phyloP scores from a whole-genome alignment of 106 monocot genomes.

The Platanthera guangdongensis region DNA sequence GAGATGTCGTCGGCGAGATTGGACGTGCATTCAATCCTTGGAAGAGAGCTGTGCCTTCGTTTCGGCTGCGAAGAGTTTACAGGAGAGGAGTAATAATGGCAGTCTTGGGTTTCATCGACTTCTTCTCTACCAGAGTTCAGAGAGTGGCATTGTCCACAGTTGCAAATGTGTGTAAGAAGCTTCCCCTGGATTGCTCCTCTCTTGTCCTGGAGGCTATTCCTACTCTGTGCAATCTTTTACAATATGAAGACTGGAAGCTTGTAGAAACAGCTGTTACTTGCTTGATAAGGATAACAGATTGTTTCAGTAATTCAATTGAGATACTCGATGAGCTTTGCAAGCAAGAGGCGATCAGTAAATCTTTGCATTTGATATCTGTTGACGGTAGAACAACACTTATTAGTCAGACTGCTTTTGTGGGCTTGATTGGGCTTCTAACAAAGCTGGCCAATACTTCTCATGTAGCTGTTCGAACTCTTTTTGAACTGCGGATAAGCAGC shows the following conservation, averaged over 20 bases:
- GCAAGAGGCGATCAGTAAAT: slow-evolving; percentile 27
- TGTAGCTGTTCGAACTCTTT: slow-evolving; percentile 55
- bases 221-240: slow-evolving; percentile 60
- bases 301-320: slow-evolving; percentile 37
- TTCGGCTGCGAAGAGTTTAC: neutral
- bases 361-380: slow-evolving; percentile 31
- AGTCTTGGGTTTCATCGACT: slow-evolving; percentile 57
- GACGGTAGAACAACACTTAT: slow-evolving; percentile 31
- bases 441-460: slow-evolving; percentile 60
- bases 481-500: slow-evolving; percentile 60
- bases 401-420: slow-evolving; percentile 29
- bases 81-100: slow-evolving; percentile 46
- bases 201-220: slow-evolving; percentile 66
- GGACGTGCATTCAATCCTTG: neutral
- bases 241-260: slow-evolving; percentile 65
- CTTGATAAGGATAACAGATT: slow-evolving; percentile 54
- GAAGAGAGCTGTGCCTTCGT: neutral
- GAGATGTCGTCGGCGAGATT: neutral
- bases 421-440: slow-evolving; percentile 64
- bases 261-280: slow-evolving; percentile 65
- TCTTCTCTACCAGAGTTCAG: slow-evolving; percentile 74
- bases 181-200: slow-evolving; percentile 44
- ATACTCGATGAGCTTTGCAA: slow-evolving; percentile 58
- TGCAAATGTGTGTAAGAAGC: slow-evolving; percentile 68
- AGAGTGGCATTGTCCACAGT: slow-evolving; percentile 74